Evolutionary conservation across 257 asterid species (phyloP).

Genomic region (Coffea canephora): DNA sequence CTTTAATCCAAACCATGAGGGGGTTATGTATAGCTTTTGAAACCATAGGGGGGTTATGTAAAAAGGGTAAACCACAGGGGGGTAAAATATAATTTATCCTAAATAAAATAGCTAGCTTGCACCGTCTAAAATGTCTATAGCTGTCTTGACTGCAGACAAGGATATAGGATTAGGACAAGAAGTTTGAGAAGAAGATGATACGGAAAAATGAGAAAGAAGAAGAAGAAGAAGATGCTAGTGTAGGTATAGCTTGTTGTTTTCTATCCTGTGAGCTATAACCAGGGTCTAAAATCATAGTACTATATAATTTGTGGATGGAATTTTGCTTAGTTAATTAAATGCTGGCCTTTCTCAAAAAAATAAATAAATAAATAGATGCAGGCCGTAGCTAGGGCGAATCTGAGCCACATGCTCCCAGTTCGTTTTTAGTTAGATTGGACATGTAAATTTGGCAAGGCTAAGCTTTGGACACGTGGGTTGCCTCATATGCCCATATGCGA

Average conservation of each 20-base stretch:
- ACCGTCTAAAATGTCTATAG: not conserved
- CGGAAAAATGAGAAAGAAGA: too few species aligned
- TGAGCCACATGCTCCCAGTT: slow-evolving; percentile 3
- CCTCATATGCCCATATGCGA: not conserved
- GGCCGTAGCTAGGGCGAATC: slow-evolving; percentile 1
- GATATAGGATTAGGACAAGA: not conserved
- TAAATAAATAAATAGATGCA: not conserved
- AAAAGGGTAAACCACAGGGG: too few species aligned
- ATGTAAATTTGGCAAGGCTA: not conserved
- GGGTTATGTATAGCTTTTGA: too few species aligned
- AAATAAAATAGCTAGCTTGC: not conserved
- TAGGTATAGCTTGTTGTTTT: not conserved
- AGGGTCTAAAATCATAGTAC: not conserved
- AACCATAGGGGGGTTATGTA: too few species aligned
- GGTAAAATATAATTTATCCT: too few species aligned
- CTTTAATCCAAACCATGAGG: too few species aligned
- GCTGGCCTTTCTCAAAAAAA: too few species aligned
- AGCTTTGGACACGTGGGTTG: not conserved
- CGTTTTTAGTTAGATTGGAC: not conserved
- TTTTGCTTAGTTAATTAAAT: not conserved
- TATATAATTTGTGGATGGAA: not conserved
- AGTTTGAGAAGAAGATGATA: not conserved
- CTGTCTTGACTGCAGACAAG: not conserved
- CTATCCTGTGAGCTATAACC: not conserved
- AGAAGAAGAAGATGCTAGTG: not conserved